Conservation (phyloP, 1,139 yeast genomes). For the Magnusiomyces fungicola region DNA sequence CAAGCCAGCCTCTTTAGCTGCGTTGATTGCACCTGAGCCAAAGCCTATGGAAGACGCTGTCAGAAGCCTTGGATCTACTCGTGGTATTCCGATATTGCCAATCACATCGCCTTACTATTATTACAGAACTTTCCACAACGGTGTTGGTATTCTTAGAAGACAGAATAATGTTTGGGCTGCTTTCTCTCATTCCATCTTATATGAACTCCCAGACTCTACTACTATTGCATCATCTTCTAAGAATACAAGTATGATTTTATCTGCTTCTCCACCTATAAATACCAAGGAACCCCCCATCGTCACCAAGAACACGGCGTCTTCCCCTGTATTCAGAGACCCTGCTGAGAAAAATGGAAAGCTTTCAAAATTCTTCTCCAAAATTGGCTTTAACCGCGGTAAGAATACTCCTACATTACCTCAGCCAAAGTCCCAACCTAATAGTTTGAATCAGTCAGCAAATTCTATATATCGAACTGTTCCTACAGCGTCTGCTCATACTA, state of each 20-base stretch:
- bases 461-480: background rate
- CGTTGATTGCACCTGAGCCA: background rate
- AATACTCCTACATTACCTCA: background rate
- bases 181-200: background rate
- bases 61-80: background rate
- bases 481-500: background rate
- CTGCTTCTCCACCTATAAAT: too few species aligned
- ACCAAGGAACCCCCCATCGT: too few species aligned
- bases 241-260: too few species aligned
- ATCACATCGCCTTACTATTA: constrained; percentile 11
- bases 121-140: constrained; percentile 10
- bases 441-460: background rate
- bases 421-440: background rate
- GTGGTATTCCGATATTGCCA: too few species aligned
- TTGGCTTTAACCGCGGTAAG: background rate
- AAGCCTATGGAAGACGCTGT: background rate
- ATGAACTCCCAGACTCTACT: background rate
- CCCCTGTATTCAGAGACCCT: too few species aligned
- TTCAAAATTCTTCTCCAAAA: background rate
- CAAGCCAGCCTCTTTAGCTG: background rate
- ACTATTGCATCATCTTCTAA: too few species aligned
- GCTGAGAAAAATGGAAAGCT: too few species aligned
- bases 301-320: too few species aligned
- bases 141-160: constrained; percentile 9
- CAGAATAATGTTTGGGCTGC: constrained; percentile 8